Evolutionary conservation across 2,329 filamentous ascomycete species (phyloP), one percentile per base, ranked within the genome.

Genomic region (Eutypa lata): DNA sequence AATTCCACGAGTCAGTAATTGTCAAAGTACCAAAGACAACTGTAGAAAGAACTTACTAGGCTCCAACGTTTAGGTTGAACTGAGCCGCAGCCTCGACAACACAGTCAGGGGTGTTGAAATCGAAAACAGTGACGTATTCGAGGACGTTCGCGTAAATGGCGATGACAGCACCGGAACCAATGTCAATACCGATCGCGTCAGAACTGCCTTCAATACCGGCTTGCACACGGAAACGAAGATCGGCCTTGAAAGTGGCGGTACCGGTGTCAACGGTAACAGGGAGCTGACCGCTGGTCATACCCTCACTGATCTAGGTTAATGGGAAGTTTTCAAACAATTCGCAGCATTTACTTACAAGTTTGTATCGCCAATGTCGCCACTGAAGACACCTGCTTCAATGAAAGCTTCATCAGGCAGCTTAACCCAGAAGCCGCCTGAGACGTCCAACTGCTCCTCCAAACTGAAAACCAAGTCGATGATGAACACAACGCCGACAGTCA

Each of bases 391-490:
- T 48, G 72, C 59, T 58, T 73, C 70, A 21, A 73, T 53, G 51
- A 59, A 73, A 22, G 71, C 66, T 21, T 62, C 65, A 45, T 79
- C 72, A 4, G 76, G 69, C 0, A 81, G 65, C 55, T 73, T 70
- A 48, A 81, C 69, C 58, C 79, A 75, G 52, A 80, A 74, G 1
- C 76, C 76, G 47, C 71, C 76, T 16, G 68, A 72, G 37, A 82
- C 71, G 45, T 78, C 76, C 40, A 82, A 65, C n/a, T 69, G 63
- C 2, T 71, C 72, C 3, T 73, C 66, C 0, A 74, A 66, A 28
- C 65, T 70, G 19, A 81, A 64, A 18, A 81, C 73, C 3, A 82
- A 66, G 49, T 81, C 78, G 16, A 80, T 66, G n/a, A 69, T 67
- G 40, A 80, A 70, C 3, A 77, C 66, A 3, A 75, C 66, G 3